These are phyloP conservation scores for Pochonia chlamydosporia DNA, from an alignment of 2,329 filamentous ascomycete species.

Conservation along the genomic window DNA sequence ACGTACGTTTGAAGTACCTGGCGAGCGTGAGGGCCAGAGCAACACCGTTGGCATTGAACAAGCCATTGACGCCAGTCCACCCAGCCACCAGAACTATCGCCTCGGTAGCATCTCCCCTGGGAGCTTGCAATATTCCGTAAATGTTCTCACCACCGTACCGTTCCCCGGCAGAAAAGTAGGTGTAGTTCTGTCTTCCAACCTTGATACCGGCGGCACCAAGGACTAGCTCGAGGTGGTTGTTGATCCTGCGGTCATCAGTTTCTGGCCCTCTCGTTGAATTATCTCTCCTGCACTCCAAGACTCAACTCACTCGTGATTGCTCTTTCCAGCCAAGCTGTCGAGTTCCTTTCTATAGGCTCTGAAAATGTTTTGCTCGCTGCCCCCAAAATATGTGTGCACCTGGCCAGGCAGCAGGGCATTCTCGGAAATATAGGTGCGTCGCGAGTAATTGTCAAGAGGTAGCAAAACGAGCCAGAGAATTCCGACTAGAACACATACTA, in stretches of 20 bases:
- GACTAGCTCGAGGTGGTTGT: slow-evolving; percentile 68
- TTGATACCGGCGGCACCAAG: slow-evolving; percentile 78
- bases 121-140: slow-evolving; percentile 89
- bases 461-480: slow-evolving; percentile 86
- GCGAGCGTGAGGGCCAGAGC: slow-evolving; percentile 80
- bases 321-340: slow-evolving; percentile 49
- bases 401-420: slow-evolving; percentile 94
- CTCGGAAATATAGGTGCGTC: slow-evolving; percentile 92
- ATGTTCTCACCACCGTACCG: slow-evolving; percentile 78
- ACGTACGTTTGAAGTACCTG: slow-evolving; percentile 82
- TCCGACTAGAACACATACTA: slow-evolving; percentile 77
- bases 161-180: slow-evolving; percentile 72
- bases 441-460: slow-evolving; percentile 84
- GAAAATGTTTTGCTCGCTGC: slow-evolving; percentile 93
- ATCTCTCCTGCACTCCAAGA: background rate
- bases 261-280: background rate
- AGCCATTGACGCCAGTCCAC: slow-evolving; percentile 75
- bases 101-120: slow-evolving; percentile 92
- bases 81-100: slow-evolving; percentile 89
- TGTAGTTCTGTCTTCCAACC: slow-evolving; percentile 80
- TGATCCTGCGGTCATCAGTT: slow-evolving; percentile 39
- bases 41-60: slow-evolving; percentile 81
- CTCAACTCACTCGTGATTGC: slow-evolving; percentile 45
- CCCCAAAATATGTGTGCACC: slow-evolving; percentile 95
- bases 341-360: slow-evolving; percentile 85